Conservation (phyloP, 768 basidiomycete species). For the Brasilioporus rufonigricans region DNA sequence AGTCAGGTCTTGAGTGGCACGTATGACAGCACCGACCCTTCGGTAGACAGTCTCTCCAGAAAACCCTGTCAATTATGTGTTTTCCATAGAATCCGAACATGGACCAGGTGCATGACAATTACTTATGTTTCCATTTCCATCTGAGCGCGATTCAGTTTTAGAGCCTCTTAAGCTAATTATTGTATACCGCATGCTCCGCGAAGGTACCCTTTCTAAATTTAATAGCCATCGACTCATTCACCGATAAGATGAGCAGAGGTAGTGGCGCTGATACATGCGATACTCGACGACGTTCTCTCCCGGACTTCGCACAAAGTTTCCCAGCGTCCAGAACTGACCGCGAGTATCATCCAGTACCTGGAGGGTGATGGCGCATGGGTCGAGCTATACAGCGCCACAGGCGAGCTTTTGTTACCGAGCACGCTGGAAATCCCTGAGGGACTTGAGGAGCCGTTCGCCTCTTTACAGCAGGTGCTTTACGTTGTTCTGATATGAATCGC, state of each 20-base stretch:
- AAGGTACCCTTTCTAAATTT: constrained; percentile 51
- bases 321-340: constrained; percentile 45
- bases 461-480: constrained; percentile 34
- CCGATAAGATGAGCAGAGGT: constrained; percentile 49
- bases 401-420: constrained; percentile 60
- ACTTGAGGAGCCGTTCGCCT: constrained; percentile 22
- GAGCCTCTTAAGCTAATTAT: constrained; percentile 65
- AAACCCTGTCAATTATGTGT: constrained; percentile 77
- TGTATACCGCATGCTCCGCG: constrained; percentile 74
- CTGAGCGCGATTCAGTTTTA: constrained; percentile 42
- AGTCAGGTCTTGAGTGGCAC: constrained; percentile 19
- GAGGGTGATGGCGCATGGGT: constrained; percentile 68
- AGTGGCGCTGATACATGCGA: constrained; percentile 54
- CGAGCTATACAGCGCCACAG: constrained; percentile 65
- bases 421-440: constrained; percentile 31
- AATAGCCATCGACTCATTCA: constrained; percentile 3
- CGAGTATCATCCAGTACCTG: constrained; percentile 53
- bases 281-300: constrained; percentile 42
- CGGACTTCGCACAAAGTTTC: constrained; percentile 32
- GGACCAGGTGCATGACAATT: constrained; percentile 50
- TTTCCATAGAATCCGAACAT: constrained; percentile 64
- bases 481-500: constrained; percentile 19
- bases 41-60: constrained; percentile 72
- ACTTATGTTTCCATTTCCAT: constrained; percentile 4
- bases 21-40: background rate